Conservation (phyloP, 495 filamentous ascomycete species). For the Aspergillus biplanus region DNA sequence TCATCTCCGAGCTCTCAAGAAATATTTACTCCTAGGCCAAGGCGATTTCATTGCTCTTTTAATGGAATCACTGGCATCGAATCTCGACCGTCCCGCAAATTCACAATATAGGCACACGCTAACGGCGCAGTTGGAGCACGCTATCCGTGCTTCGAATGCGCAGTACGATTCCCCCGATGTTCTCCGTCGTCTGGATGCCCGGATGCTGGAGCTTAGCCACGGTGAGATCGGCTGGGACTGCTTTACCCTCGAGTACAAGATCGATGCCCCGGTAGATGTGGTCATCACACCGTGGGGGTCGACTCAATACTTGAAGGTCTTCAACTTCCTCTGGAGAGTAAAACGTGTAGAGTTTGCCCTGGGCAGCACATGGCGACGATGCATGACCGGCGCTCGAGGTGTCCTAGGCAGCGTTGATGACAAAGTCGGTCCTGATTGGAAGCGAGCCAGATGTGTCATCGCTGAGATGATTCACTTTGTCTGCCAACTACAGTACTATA, state of each 20-base stretch:
- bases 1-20: conserved; percentile 89
- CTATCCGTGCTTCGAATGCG: conserved; percentile 94
- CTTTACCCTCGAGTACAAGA: conserved; percentile 98
- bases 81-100: conserved; percentile 93
- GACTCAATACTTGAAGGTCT: conserved; percentile 96
- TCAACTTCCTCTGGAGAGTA: conserved; percentile 99
- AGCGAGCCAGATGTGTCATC: conserved; percentile 79
- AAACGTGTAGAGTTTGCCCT: conserved; percentile 97
- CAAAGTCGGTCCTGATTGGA: conserved; percentile 83
- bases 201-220: conserved; percentile 92
- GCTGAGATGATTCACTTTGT: conserved; percentile 99
- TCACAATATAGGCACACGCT: conserved; percentile 93
- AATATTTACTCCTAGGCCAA: conserved; percentile 91
- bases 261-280: conserved; percentile 95
- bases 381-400: conserved; percentile 92
- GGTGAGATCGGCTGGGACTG: conserved; percentile 99
- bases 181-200: conserved; percentile 86
- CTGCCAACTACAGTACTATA: conserved; percentile 96
- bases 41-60: conserved; percentile 97
- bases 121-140: conserved; percentile 96
- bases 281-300: conserved; percentile 94
- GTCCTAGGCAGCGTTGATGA: conserved; percentile 84
- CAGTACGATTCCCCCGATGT: conserved; percentile 96
- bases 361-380: conserved; percentile 87
- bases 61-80: conserved; percentile 93